Conservation (phyloP, 1,139 yeast species). For the Yueomyces sp. region DNA sequence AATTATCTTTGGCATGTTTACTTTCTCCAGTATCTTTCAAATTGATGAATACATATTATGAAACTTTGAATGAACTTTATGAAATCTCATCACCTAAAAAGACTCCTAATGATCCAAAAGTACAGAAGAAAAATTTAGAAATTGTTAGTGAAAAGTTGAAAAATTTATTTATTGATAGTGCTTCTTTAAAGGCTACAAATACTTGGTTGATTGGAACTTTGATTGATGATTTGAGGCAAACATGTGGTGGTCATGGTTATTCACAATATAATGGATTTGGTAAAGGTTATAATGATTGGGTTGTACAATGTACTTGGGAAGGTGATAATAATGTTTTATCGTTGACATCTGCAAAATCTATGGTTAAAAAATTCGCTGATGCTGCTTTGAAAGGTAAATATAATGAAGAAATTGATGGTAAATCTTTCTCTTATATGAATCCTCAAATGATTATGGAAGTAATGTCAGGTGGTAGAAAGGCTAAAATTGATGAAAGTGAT, state of each 20-base stretch:
- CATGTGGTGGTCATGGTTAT: slow-evolving; percentile 97
- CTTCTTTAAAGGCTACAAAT: slow-evolving; percentile 77
- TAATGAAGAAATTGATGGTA: slow-evolving; percentile 28
- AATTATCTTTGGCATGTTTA: slow-evolving; percentile 67
- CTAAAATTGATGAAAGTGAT: slow-evolving; percentile 25
- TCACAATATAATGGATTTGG: slow-evolving; percentile 85
- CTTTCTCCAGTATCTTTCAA: slow-evolving; percentile 63
- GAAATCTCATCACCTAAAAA: slow-evolving; percentile 29
- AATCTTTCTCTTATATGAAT: slow-evolving; percentile 32
- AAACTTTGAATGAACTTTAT: slow-evolving; percentile 44
- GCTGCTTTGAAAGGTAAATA: slow-evolving; percentile 26
- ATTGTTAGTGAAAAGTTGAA: slow-evolving; percentile 38
- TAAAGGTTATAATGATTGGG: slow-evolving; percentile 83
- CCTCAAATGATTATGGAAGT: slow-evolving; percentile 17
- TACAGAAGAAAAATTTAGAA: slow-evolving; percentile 28
- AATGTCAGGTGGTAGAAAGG: slow-evolving; percentile 20
- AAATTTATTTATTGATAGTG: slow-evolving; percentile 73
- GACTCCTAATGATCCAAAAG: slow-evolving; percentile 27
- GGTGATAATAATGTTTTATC: slow-evolving; percentile 87
- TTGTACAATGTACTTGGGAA: slow-evolving; percentile 95
- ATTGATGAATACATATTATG: slow-evolving; percentile 41
- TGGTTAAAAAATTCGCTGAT: slow-evolving; percentile 41
- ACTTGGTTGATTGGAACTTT: slow-evolving; percentile 76
- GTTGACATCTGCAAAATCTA: slow-evolving; percentile 70
- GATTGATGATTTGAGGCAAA: slow-evolving; percentile 82